These are phyloP conservation scores for Ascoidea tarda DNA, from an alignment of 805 yeast genomes.

Conservation along the genomic window DNA sequence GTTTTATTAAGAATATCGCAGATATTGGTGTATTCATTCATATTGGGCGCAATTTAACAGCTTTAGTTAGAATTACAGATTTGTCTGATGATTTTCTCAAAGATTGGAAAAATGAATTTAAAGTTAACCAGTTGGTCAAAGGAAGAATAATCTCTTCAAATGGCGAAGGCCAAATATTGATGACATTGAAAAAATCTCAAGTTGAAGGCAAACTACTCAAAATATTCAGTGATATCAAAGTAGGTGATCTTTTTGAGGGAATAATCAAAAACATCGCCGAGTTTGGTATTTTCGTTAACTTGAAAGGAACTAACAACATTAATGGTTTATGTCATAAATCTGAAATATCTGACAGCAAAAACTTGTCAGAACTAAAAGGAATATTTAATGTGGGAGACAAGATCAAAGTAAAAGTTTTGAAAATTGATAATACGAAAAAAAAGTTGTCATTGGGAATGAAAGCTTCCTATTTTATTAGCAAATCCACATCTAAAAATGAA, in stretches of 20 bases:
- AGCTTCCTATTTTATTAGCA: slow-evolving; percentile 64
- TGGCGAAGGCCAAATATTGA: slow-evolving; percentile 47
- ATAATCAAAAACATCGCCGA: slow-evolving; percentile 63
- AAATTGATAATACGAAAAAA: slow-evolving; percentile 46
- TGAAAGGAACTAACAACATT: slow-evolving; percentile 60
- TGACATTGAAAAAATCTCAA: slow-evolving; percentile 73
- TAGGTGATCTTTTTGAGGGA: slow-evolving; percentile 67
- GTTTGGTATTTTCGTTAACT: slow-evolving; percentile 80
- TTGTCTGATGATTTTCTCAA: slow-evolving; percentile 69
- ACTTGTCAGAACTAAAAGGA: slow-evolving; percentile 39
- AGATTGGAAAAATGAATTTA: slow-evolving; percentile 77
- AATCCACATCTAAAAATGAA: slow-evolving; percentile 18
- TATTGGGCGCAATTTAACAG: slow-evolving; percentile 56
- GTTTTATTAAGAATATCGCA: slow-evolving; percentile 64
- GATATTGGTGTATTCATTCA: slow-evolving; percentile 69
- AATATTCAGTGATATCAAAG: slow-evolving; percentile 50
- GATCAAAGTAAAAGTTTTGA: slow-evolving; percentile 72
- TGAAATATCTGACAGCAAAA: slow-evolving; percentile 61
- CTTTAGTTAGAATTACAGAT: slow-evolving; percentile 69
- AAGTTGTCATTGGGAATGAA: slow-evolving; percentile 86
- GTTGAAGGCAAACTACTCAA: slow-evolving; percentile 56
- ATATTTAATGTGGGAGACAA: slow-evolving; percentile 83
- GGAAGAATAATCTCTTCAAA: slow-evolving; percentile 60
- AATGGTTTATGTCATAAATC: slow-evolving; percentile 83
- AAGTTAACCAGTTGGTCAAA: slow-evolving; percentile 53